phyloP scores from a whole-genome alignment of 2,329 filamentous ascomycete species.

The Metarhizium rileyi region DNA sequence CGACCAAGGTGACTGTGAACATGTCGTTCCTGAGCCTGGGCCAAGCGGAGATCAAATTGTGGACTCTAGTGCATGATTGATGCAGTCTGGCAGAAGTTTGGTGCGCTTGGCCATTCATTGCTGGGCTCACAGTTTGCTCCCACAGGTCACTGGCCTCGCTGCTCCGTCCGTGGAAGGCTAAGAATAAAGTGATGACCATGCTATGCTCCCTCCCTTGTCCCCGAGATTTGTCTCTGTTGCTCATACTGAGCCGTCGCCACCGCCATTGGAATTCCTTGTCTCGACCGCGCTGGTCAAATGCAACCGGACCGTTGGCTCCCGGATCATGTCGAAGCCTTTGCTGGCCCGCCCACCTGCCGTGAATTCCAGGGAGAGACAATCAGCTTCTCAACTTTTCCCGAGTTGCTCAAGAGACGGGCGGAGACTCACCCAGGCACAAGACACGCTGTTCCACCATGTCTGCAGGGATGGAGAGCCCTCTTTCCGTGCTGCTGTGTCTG shows the following conservation, averaged over 20 bases:
- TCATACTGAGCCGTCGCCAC: too few relatives aligned
- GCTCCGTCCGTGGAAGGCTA: not conserved
- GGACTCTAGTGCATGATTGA: not conserved
- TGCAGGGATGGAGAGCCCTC: not conserved
- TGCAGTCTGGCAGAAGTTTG: not conserved
- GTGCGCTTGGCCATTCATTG: not conserved
- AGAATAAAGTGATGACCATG: too few relatives aligned
- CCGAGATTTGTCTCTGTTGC: not conserved
- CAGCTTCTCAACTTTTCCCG: not conserved
- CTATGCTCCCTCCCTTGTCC: not conserved
- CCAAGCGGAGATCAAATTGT: not conserved
- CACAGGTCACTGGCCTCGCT: too few relatives aligned
- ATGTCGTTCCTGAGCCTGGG: not conserved
- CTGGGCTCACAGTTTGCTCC: not conserved
- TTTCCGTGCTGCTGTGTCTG: not conserved
- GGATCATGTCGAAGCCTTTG: not conserved
- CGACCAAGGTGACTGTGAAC: not conserved
- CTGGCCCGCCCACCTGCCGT: not conserved
- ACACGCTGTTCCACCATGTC: not conserved
- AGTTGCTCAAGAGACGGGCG: slow-evolving; percentile 1
- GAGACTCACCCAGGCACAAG: not conserved
- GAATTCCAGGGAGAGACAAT: slow-evolving; percentile 1
- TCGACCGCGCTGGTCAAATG: not conserved
- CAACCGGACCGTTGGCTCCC: not conserved
- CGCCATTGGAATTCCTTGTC: not conserved